phyloP scores from a whole-genome alignment of 2,329 filamentous ascomycete species.

The Colletotrichum tabaci region DNA sequence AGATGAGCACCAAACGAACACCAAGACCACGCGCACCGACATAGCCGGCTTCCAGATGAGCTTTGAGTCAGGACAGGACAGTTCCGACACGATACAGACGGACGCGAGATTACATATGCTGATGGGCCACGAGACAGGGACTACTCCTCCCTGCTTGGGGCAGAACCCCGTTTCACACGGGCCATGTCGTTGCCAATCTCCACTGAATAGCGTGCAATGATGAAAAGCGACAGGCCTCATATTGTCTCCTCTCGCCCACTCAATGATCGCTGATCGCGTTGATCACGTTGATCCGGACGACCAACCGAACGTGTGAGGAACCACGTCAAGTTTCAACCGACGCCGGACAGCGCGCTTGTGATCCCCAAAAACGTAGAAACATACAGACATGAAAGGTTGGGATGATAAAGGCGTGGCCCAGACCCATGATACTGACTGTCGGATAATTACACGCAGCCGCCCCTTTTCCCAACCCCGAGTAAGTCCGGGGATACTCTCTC shows the following conservation, averaged over 20 bases:
- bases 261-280: conserved; percentile 22
- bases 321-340: neutral
- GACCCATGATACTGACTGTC: no score
- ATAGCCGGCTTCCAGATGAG: neutral
- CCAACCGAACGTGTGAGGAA: conserved; percentile 14
- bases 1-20: neutral
- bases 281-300: conserved; percentile 33
- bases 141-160: conserved; percentile 16
- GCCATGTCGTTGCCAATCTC: conserved; percentile 27
- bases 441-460: neutral
- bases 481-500: neutral
- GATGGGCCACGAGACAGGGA: neutral
- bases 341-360: no score
- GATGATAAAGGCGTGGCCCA: neutral
- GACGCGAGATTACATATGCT: neutral
- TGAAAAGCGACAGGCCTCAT: conserved; percentile 2
- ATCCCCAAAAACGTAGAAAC: neutral
- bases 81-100: neutral
- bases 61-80: neutral
- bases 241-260: conserved; percentile 15
- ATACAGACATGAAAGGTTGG: neutral
- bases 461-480: conserved; percentile 11
- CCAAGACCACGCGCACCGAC: neutral
- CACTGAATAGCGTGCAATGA: conserved; percentile 31
- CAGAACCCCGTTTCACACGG: conserved; percentile 4